Evolutionary conservation across 495 filamentous ascomycete species (phyloP).

Genomic region (Darksidea phi): DNA sequence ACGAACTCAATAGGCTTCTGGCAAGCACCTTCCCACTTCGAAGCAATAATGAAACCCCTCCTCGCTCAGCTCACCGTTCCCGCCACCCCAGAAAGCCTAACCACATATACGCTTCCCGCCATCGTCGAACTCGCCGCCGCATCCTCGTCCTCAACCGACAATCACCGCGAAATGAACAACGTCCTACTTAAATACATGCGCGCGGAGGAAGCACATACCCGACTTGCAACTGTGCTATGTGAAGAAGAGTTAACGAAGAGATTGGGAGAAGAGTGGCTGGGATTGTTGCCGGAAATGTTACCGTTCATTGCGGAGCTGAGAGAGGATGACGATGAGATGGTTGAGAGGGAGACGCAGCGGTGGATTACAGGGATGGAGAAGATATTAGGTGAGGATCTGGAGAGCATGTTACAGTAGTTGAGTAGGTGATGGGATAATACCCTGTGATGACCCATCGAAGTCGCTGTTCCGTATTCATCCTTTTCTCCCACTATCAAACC

Average conservation of each 20-base stretch:
- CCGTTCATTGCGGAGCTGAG: slow-evolving; percentile 90
- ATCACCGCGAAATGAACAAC: slow-evolving; percentile 82
- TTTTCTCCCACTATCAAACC: too few relatives aligned
- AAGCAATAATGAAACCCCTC: slow-evolving; percentile 64
- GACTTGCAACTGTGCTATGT: slow-evolving; percentile 75
- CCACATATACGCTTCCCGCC: slow-evolving; percentile 49
- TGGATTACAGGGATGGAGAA: slow-evolving; percentile 88
- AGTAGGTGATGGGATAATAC: too few relatives aligned
- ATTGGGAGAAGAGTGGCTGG: slow-evolving; percentile 89
- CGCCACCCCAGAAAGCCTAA: slow-evolving; percentile 50
- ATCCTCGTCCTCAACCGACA: slow-evolving; percentile 70
- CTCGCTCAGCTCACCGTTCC: slow-evolving; percentile 62
- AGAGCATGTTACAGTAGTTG: slow-evolving; percentile 43
- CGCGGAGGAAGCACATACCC: slow-evolving; percentile 61
- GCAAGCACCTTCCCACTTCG: slow-evolving; percentile 85
- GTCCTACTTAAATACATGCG: slow-evolving; percentile 72
- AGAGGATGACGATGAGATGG: slow-evolving; percentile 91
- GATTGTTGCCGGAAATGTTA: slow-evolving; percentile 86
- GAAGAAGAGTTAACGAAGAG: slow-evolving; percentile 73
- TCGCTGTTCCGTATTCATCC: too few relatives aligned
- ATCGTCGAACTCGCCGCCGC: slow-evolving; percentile 79
- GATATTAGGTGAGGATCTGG: slow-evolving; percentile 80
- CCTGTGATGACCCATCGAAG: too few relatives aligned
- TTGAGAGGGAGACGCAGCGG: slow-evolving; percentile 80
- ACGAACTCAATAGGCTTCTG: too few relatives aligned